These are phyloP conservation scores for Lathyrus sativus DNA, from an alignment of 306 rosid genomes.

Conservation along the genomic window DNA sequence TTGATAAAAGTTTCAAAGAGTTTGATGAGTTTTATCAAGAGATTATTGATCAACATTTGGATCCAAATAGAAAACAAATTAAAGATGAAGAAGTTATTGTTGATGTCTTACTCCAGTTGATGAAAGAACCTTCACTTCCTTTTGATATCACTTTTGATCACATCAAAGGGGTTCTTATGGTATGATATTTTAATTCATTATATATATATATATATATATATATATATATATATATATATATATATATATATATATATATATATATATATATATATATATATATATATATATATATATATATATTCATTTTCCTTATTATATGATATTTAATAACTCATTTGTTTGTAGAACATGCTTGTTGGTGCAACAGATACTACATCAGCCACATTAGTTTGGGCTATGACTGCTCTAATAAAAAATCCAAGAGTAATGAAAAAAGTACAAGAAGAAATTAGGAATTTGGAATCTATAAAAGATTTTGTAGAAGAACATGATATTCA, in stretches of 20 bases:
- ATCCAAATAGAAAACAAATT: not conserved
- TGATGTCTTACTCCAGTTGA: not conserved
- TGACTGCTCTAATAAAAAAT: constrained; percentile 9
- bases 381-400: constrained; percentile 6
- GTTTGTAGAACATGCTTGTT: constrained; percentile 8
- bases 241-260: too few relatives aligned
- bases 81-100: not conserved
- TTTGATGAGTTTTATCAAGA: not conserved
- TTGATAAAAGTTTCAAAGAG: not conserved
- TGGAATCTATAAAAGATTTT: not conserved
- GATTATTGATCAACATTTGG: constrained; percentile 6
- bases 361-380: constrained; percentile 32
- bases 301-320: too few relatives aligned
- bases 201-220: too few relatives aligned
- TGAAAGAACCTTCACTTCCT: not conserved
- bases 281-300: too few relatives aligned
- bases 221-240: too few relatives aligned
- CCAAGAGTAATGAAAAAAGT: too few relatives aligned
- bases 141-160: not conserved
- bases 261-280: too few relatives aligned
- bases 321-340: too few relatives aligned
- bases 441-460: constrained; percentile 8
- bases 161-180: not conserved
- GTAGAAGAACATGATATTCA: constrained; percentile 9
- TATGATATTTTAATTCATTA: not conserved